Conservation (phyloP, 2,329 filamentous ascomycete genomes). For the Neocatenulostroma microsporum region DNA sequence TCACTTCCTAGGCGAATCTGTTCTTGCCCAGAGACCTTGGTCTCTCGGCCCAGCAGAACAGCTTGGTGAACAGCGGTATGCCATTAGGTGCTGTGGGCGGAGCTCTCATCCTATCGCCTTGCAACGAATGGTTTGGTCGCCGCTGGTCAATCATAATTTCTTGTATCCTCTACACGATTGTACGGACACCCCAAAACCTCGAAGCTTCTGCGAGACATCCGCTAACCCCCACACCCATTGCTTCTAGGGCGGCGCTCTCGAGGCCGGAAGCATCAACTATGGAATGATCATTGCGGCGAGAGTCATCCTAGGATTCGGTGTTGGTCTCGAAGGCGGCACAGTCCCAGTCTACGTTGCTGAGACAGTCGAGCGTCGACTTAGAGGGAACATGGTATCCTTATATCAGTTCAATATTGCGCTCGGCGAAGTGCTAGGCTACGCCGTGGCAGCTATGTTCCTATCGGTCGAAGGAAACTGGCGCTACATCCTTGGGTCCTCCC, state of each 20-base stretch:
- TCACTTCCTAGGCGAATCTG: no score
- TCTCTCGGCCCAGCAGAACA: constrained; percentile 50
- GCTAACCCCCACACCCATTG: no score
- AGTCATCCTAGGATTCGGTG: constrained; percentile 61
- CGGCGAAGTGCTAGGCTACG: constrained; percentile 66
- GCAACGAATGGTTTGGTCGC: constrained; percentile 60
- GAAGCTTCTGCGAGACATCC: no score
- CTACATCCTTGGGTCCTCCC: constrained; percentile 64
- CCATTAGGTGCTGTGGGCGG: constrained; percentile 64
- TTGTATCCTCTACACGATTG: constrained; percentile 60
- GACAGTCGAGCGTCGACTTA: constrained; percentile 57
- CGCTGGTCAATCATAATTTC: constrained; percentile 63
- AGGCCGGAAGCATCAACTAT: constrained; percentile 60
- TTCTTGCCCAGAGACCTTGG: constrained; percentile 54
- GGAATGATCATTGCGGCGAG: constrained; percentile 63
- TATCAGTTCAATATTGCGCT: constrained; percentile 72
- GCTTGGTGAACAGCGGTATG: constrained; percentile 62
- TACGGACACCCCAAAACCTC: no score
- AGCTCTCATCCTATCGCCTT: constrained; percentile 57
- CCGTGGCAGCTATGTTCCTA: constrained; percentile 64
- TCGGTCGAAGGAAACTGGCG: constrained; percentile 64
- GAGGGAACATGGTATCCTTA: constrained; percentile 64
- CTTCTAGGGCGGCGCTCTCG: constrained; percentile 60
- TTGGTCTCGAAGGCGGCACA: constrained; percentile 66
- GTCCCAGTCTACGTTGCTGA: constrained; percentile 70